Evolutionary conservation across 768 basidiomycete genomes (phyloP), one percentile per base, ranked within the genome.

Genomic region (Pholiota microspora): DNA sequence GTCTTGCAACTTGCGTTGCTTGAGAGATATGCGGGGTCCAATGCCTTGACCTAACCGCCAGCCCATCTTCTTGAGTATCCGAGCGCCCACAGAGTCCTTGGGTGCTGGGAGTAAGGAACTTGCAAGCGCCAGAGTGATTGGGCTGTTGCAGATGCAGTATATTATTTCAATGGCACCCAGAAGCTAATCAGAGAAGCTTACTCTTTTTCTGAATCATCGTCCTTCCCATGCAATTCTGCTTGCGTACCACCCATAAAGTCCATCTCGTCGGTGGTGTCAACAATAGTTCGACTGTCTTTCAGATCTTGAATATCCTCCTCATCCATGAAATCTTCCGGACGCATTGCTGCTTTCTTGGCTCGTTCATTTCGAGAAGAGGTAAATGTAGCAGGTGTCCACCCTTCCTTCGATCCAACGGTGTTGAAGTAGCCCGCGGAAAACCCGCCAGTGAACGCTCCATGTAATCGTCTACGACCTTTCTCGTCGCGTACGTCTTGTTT

Each of bases 381-480:
- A 69, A 98, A 99, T 2, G 92, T 91, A 29, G 89, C 81, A 0
- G 97, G 97, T 7, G 92, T 69, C 94, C 95, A 99, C 85, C 96
- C 95, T 82, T 98, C 95, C 69, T 96, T 93, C 5, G 92, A 94
- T 1, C 97, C 97, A 32, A 96, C 96, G 1, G 88, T 81, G 69
- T 98, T 98, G 76, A 88, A 98, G 73, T 98, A 98, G 0, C 96
- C 96, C 24, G 97, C 97, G 51, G 91, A 94, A 78, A 94, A 99
- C 9, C 97, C 97, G 21, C 97, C 97, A 0, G 95, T 98, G 73
- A 98, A 99, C 3, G 97, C 97, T 2, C 97, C 97, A 67, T 99
- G 97, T n/a, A 99, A 74, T 53, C 97, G 77, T 59, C 93, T 75
- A 42, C 96, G 81, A 28, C 94, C 94, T 66, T 97, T 85, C 71